Conservation (phyloP, 169 alveolate genomes). For the Plasmodium fragile region DNA sequence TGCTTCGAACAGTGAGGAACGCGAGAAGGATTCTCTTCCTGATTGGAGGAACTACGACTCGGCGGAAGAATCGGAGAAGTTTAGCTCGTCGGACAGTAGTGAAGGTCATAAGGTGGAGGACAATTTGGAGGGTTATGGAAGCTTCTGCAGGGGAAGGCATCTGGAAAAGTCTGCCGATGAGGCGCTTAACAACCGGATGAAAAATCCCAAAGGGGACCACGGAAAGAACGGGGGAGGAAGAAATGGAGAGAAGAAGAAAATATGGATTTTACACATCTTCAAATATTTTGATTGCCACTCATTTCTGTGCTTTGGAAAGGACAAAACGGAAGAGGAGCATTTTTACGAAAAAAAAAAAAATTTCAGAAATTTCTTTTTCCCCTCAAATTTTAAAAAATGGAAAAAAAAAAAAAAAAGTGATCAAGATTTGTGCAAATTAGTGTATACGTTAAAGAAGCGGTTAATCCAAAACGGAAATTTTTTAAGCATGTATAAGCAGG, state of each 20-base stretch:
- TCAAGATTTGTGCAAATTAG: neutral
- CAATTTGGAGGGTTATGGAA: constrained; percentile 22
- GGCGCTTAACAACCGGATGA: neutral
- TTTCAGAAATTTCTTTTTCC: constrained; percentile 40
- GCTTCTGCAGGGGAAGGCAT: neutral
- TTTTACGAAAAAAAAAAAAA: constrained; percentile 41
- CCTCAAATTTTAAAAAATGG: constrained; percentile 1
- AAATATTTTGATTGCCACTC: constrained; percentile 42
- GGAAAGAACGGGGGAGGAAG: neutral
- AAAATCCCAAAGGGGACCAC: neutral
- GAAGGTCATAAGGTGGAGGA: neutral
- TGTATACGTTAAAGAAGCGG: constrained; percentile 9
- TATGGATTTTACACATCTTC: constrained; percentile 63
- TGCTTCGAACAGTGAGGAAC: neutral
- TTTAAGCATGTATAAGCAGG: constrained; percentile 39
- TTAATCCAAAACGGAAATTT: constrained; percentile 16
- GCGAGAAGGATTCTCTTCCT: neutral
- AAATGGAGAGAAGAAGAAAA: neutral
- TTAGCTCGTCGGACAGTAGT: constrained; percentile 42
- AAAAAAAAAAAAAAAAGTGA: neutral
- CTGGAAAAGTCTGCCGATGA: neutral
- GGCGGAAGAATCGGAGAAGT: constrained; percentile 35
- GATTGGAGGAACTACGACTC: neutral
- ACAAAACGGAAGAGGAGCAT: constrained; percentile 50
- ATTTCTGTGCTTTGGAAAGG: constrained; percentile 27